Base-by-base conservation (phyloP, 129 eudicot genomes). In the Mikania micrantha region DNA sequence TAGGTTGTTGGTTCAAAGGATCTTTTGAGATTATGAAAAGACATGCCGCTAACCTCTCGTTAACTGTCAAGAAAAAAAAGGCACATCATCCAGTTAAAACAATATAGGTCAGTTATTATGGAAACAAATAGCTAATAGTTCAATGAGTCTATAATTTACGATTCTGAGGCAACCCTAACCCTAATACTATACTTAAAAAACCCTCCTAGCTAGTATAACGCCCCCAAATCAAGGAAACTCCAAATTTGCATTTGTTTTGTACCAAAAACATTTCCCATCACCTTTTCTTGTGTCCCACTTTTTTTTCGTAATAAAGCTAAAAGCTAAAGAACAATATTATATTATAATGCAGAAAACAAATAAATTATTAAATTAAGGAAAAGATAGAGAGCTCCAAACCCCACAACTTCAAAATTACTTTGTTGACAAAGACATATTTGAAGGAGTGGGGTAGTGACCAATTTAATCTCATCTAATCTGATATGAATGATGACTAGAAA, bases 301-400 rank as follows among this genome's bases (percentile, higher is more conserved):
- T 68, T 76, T 76, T 76, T 82, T n/a, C n/a, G 78, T 71, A 69
- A 82, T 80, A 88, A 82, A 88, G 95, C 75, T 82, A 88, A 88
- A 88, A 88, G 80, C 75, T 78, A 77, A 77, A 77, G 77, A 81
- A 76, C 57, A 69, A 54, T 36, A 68, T 29, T 41, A 53, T 76
- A 59, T 48, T 67, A 34, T 67, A 68, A 59, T 49, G 38, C 1
- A 38, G 69, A 71, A 60, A 78, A 67, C 67, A 40, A 64, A 82
- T 54, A 67, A 10, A 66, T 7, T 15, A 75, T 66, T 49, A 76
- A 66, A 54, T 60, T 48, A 78, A 64, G 44, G 36, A 61, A 74
- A 63, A 70, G 75, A 41, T 39, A 39, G 66, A 64, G 53, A 76
- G 54, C 49, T 75, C 63, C 38, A 67, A 72, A 69, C 79, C 85